Evolutionary conservation across 202 grass and related monocot species (phyloP).

Genomic region (Carex sylvatica): DNA sequence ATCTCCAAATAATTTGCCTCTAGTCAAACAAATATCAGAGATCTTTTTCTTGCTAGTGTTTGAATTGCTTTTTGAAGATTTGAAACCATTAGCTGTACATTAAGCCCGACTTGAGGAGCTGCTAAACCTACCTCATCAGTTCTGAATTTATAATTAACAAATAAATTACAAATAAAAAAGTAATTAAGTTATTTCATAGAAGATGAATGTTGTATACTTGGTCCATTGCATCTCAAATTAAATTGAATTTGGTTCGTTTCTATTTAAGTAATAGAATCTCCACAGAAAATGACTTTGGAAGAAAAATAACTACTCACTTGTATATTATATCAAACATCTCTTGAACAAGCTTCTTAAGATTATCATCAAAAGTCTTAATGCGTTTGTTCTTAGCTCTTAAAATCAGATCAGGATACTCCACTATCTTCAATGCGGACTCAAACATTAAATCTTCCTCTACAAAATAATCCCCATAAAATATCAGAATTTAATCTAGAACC

Average conservation of each 20-base stretch:
- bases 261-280: background rate
- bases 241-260: background rate
- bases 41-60: background rate
- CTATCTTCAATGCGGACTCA: slow-evolving; percentile 66
- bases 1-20: no score
- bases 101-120: slow-evolving; percentile 92
- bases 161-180: background rate
- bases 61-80: background rate
- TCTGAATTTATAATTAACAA: slow-evolving; percentile 35
- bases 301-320: slow-evolving; percentile 52
- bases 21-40: background rate
- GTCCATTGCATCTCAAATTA: background rate
- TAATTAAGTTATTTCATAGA: background rate
- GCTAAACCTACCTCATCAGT: slow-evolving; percentile 96
- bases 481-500: background rate
- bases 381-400: slow-evolving; percentile 80
- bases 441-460: slow-evolving; percentile 79
- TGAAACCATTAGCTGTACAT: slow-evolving; percentile 94
- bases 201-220: background rate
- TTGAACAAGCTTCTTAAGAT: slow-evolving; percentile 55
- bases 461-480: slow-evolving; percentile 19
- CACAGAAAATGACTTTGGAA: background rate
- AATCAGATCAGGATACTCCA: slow-evolving; percentile 77
- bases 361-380: slow-evolving; percentile 70
- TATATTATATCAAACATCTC: slow-evolving; percentile 99